Evolutionary conservation across 2,329 filamentous ascomycete species (phyloP), one percentile per base, ranked within the genome.

Genomic region (Claviceps digitariae): DNA sequence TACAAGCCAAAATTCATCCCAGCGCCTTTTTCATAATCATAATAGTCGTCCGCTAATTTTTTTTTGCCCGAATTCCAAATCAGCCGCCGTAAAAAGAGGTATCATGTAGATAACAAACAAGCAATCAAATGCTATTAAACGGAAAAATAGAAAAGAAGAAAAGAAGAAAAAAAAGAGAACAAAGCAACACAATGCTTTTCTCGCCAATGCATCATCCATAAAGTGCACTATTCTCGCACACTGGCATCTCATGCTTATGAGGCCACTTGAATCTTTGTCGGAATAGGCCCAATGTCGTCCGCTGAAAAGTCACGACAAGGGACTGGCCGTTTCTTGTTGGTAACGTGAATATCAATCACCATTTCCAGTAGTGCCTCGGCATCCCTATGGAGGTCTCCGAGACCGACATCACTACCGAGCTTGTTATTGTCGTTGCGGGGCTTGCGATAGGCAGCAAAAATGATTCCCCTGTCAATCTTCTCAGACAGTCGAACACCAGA

Each of bases 381-480:
- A 56, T 80, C 76, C 23, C 64, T 62, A 54, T 74, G 66, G 9
- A 81, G 65, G 20, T 67, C 66, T 9, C 69, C 69, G 2, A 80
- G 70, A 57, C 78, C 73, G 8, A 65, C 64, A 12, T 66, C 61
- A 23, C 55, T 60, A 13, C 64, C 64, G 13, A 67, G 61, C 43
- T 66, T 64, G 31, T 61, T 62, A 17, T 67, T 67, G 25, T 70
- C 70, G 8, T 61, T 62, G 44, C 67, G 66, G 17, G 74, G 73
- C 56, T 74, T 74, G 23, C 76, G 70, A 57, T 79, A 80, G 0
- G 75, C 77, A 1, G 76, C 77, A 52, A 81, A 81, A 5, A 80
- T 72, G 54, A 81, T 74, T 47, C 77, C 77, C 34, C 74, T 70
- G 57, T 78, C 73, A 51, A 69, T 68, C 54, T 56, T 59, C 59